These are phyloP conservation scores for Anthoceros angustus DNA, from an alignment of 225 moss, liverwort and hornwort species.

Conservation along the genomic window DNA sequence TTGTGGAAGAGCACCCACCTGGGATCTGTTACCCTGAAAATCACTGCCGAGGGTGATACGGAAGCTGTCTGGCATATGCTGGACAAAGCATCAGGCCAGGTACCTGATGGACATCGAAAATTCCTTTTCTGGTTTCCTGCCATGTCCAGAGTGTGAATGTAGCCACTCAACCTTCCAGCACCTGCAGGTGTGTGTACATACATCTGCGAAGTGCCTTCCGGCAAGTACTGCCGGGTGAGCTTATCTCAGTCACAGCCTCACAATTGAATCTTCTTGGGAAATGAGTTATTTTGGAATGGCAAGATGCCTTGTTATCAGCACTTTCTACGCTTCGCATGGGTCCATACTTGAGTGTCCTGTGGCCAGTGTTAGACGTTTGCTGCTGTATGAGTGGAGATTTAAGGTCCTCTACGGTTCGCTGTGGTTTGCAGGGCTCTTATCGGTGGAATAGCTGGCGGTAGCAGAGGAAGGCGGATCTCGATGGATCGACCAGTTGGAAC, in stretches of 20 bases:
- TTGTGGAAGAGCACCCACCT: constrained; percentile 74
- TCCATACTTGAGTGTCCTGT: no score
- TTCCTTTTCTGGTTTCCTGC: not conserved
- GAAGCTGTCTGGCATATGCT: constrained; percentile 70
- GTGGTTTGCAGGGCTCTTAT: constrained; percentile 30
- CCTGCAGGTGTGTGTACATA: no score
- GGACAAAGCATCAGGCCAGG: constrained; percentile 66
- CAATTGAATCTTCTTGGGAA: not conserved
- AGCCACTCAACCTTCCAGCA: not conserved
- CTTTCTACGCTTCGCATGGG: no score
- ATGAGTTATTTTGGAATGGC: not conserved
- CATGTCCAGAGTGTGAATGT: no score
- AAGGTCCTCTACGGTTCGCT: no score
- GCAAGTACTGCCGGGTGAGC: no score
- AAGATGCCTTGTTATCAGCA: not conserved
- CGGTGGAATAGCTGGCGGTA: constrained; percentile 43
- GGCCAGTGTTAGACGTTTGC: no score
- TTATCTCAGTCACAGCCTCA: not conserved
- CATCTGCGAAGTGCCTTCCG: no score
- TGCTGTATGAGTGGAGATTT: no score
- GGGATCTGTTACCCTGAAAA: constrained; percentile 51
- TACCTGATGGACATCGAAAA: constrained; percentile 8
- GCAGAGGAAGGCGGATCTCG: constrained; percentile 29
- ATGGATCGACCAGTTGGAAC: constrained; percentile 51
- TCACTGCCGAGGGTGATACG: constrained; percentile 55